phyloP scores from a whole-genome alignment of 768 basidiomycete species.

The Serendipita sp. region DNA sequence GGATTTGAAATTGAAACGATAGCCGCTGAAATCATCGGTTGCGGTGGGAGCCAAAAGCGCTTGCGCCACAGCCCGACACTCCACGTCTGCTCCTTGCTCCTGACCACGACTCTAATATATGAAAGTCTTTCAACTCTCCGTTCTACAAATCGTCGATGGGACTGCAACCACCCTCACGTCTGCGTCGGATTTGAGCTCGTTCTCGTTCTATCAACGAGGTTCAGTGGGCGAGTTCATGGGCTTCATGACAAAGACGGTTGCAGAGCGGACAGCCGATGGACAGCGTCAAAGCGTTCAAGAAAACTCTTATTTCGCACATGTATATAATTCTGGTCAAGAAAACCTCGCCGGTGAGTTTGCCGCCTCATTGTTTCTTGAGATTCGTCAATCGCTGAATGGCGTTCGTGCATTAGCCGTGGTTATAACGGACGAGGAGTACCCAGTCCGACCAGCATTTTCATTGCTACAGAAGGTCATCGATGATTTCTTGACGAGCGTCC shows the following conservation, averaged over 20 bases:
- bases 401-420: conserved; percentile 47
- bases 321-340: conserved; percentile 79
- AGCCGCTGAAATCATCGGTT: no score
- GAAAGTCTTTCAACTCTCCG: conserved; percentile 76
- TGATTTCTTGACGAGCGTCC: conserved; percentile 71
- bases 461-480: conserved; percentile 84
- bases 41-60: not conserved
- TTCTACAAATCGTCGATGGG: conserved; percentile 51
- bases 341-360: conserved; percentile 54
- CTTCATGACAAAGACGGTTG: conserved; percentile 87
- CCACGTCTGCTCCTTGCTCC: conserved; percentile 2
- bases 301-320: conserved; percentile 83
- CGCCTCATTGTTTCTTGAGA: not conserved
- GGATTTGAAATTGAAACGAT: no score
- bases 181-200: conserved; percentile 70
- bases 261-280: conserved; percentile 69
- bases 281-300: conserved; percentile 91
- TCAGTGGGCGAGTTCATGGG: conserved; percentile 82
- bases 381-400: conserved; percentile 7
- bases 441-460: conserved; percentile 90
- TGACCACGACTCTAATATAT: conserved; percentile 23
- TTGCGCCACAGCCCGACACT: not conserved
- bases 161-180: conserved; percentile 45
- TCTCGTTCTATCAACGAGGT: conserved; percentile 85
- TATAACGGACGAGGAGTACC: conserved; percentile 91